These are phyloP conservation scores for Lipomyces kockii DNA, from an alignment of 805 yeast genomes.

Conservation along the genomic window DNA sequence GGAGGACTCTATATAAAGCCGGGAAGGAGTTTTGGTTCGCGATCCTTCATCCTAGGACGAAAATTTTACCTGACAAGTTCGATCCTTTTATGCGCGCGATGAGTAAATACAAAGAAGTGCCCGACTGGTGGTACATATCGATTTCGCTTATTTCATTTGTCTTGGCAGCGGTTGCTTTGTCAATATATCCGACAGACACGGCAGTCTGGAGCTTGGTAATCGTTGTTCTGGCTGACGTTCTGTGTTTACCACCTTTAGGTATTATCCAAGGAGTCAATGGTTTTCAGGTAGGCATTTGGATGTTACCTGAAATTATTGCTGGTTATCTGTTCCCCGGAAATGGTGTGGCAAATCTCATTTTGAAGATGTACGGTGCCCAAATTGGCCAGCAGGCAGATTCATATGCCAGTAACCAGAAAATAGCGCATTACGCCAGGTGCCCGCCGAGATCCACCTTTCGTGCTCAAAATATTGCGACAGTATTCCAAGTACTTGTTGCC, in stretches of 20 bases:
- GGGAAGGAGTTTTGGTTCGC: neutral
- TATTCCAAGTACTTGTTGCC: slow-evolving; percentile 57
- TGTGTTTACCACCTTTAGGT: slow-evolving; percentile 55
- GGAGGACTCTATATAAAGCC: slow-evolving; percentile 11
- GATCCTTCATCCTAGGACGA: neutral
- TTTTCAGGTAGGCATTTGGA: slow-evolving; percentile 51
- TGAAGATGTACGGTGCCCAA: slow-evolving; percentile 61
- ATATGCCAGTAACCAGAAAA: slow-evolving; percentile 60
- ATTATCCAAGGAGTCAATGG: slow-evolving; percentile 69
- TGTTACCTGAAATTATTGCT: slow-evolving; percentile 60
- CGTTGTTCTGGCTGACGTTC: slow-evolving; percentile 38
- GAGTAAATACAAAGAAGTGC: slow-evolving; percentile 65
- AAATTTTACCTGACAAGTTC: neutral
- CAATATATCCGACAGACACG: slow-evolving; percentile 53
- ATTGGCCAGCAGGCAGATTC: slow-evolving; percentile 59
- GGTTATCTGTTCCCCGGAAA: slow-evolving; percentile 68
- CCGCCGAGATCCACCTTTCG: slow-evolving; percentile 57
- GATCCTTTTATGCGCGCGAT: slow-evolving; percentile 54
- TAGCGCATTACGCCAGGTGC: slow-evolving; percentile 58
- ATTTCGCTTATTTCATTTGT: slow-evolving; percentile 52
- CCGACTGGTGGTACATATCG: slow-evolving; percentile 44
- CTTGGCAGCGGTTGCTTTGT: slow-evolving; percentile 42
- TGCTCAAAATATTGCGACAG: slow-evolving; percentile 57
- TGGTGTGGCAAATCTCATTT: slow-evolving; percentile 65
- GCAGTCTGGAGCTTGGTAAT: slow-evolving; percentile 71